A percentile compares a stretch with the other conserved stretches of the same genome.
phyloP scores from a whole-genome alignment of 2,329 filamentous ascomycete genomes.

The Aplosporella prunicola region DNA sequence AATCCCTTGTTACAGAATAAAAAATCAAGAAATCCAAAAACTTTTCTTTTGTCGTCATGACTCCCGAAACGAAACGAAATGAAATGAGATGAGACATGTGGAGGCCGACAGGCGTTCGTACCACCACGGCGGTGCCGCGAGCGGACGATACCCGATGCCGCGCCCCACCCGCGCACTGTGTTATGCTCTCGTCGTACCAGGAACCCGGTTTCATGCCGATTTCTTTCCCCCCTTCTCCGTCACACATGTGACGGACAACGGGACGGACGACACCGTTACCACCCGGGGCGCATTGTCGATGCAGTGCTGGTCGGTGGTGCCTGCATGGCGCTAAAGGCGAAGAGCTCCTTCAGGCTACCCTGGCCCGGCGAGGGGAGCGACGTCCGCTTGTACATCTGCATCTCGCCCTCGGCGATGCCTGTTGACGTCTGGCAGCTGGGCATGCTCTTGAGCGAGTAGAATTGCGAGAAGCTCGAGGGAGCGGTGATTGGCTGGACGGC shows the following conservation, averaged over 20 bases:
- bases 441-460: slow-evolving; percentile 25
- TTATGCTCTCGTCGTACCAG: too few relatives aligned
- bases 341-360: slow-evolving; percentile 28
- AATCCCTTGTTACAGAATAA: too few relatives aligned
- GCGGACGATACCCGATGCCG: too few relatives aligned
- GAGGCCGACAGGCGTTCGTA: too few relatives aligned
- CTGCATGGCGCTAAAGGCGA: slow-evolving; percentile 17
- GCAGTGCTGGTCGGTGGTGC: slow-evolving; percentile 8
- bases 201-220: too few relatives aligned
- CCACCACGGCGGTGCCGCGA: too few relatives aligned
- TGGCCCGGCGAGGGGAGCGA: slow-evolving; percentile 26
- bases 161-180: too few relatives aligned
- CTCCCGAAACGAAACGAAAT: too few relatives aligned
- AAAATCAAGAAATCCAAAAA: too few relatives aligned
- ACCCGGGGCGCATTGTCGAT: slow-evolving; percentile 5
- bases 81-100: too few relatives aligned
- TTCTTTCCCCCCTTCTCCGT: too few relatives aligned
- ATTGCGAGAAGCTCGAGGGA: slow-evolving; percentile 23
- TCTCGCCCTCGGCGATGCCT: slow-evolving; percentile 27
- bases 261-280: not conserved
- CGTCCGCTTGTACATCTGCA: slow-evolving; percentile 27
- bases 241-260: not conserved
- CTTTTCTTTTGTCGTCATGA: too few relatives aligned
- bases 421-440: slow-evolving; percentile 24
- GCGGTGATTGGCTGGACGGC: slow-evolving; percentile 17